Evolutionary conservation across 2,329 filamentous ascomycete species (phyloP).

Genomic region (Hymenoscyphus fructigenus): DNA sequence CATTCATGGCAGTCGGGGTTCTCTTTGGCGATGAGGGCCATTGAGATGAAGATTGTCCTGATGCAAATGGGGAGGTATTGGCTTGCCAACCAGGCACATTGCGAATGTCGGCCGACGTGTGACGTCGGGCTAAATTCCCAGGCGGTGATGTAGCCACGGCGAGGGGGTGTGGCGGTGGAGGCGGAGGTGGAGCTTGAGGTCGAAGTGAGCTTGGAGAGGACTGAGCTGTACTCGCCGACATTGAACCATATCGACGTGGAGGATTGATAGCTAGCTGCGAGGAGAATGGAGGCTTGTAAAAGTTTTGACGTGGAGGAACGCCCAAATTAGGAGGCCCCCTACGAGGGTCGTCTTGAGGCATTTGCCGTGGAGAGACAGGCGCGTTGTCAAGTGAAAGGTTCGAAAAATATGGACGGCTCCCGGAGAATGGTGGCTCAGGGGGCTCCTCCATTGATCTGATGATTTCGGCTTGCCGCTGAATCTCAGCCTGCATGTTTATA

Average conservation of each 20-base stretch:
- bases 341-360: constrained; percentile 80
- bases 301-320: constrained; percentile 51
- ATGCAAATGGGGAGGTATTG: constrained; percentile 64
- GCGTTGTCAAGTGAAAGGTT: constrained; percentile 64
- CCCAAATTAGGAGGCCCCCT: constrained; percentile 63
- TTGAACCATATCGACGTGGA: constrained; percentile 80
- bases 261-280: constrained; percentile 79
- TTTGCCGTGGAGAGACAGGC: constrained; percentile 83
- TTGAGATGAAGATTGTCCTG: constrained; percentile 58
- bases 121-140: constrained; percentile 73
- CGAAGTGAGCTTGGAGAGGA: constrained; percentile 74
- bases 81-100: constrained; percentile 72
- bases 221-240: constrained; percentile 76
- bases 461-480: constrained; percentile 60
- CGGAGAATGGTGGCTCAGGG: constrained; percentile 64
- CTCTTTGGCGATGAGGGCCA: constrained; percentile 68
- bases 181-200: constrained; percentile 62
- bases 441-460: constrained; percentile 60
- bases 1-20: constrained; percentile 42
- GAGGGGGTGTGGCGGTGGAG: constrained; percentile 61
- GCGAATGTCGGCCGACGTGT: constrained; percentile 94
- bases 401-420: constrained; percentile 65
- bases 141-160: constrained; percentile 62
- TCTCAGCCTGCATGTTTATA: constrained; percentile 55
- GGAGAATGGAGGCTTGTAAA: constrained; percentile 75